Base-by-base conservation (phyloP, 2,329 filamentous ascomycete genomes). In the Phialophora chinensis region DNA sequence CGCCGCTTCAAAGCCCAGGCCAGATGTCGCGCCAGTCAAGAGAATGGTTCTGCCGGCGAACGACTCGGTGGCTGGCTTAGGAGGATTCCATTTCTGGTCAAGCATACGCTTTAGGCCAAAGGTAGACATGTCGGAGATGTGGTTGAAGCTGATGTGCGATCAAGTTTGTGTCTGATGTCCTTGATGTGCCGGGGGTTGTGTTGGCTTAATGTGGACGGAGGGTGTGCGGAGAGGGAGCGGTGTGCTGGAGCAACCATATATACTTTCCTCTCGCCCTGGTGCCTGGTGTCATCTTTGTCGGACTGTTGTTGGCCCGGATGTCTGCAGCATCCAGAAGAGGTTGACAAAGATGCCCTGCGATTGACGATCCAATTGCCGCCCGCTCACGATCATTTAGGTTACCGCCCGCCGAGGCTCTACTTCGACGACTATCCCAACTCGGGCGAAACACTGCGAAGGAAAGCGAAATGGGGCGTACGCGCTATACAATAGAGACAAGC, bases 11-110 rank as follows among this genome's bases (percentile, higher is more conserved):
- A 82, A 78, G 0, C 84, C 84, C 14, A 86, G 73, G 4, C 84
- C 84, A 1, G 80, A 78, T 50, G 82, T 86, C 10, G 81, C 81
- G 25, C 84, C 83, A 6, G 84, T 85, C 17, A 85, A 72, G 8
- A 85, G 74, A 2, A 84, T 79, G 0, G 79, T 82, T 69, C 81
- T 81, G 12, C 80, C 79, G 8, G 75, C 76, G 56, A 84, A 80
- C 1, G 79, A 80, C 54, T 73, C 69, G 4, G 66, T 75, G 25
- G 78, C 76, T 47, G 82, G 77, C 31, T 61, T 50, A 12, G 66
- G 66, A 23, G 66, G 62, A 33, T 69, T 66, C 56, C 29, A 47
- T 55, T 66, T 71, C 53, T 71, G 66, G 27, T 60, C 44, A 27
- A 67, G 49, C 42, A 67, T 31, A 38, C 56, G 64, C 31, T 47